Evolutionary conservation across 495 filamentous ascomycete genomes (phyloP), one percentile per base, ranked within the genome.

Genomic region (Aspergillus homomorphus): DNA sequence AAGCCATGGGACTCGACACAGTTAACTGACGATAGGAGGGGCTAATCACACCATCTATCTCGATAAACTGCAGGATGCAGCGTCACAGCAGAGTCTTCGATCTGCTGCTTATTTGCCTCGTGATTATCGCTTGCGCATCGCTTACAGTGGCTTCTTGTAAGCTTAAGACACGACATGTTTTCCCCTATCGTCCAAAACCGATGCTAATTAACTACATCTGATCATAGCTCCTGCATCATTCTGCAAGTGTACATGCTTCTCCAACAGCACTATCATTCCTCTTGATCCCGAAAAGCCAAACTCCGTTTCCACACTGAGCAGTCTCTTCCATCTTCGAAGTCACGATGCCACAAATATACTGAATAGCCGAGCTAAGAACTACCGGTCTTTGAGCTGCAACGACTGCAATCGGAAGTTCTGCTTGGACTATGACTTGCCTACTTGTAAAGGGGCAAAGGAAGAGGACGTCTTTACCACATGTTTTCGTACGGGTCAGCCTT

Each of bases 191-290:
- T 10, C 7, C 33, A 38, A 38, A 38, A 38, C 12, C n/a, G n/a
- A 38, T 38, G 33, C 33, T 38, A 38, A 38, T 12, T 2, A 38
- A 12, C 8, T 38, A 38, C 8, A 2, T 14, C 24, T 53, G 18
- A 18, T 41, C 49, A 2, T 23, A 79, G 76, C 70, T n/a, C 77
- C 90, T 18, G 89, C 89, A 21, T 89, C 90, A 33, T 98, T 96
- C 77, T 98, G 94, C 85, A 98, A 97, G 87, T 98, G 94, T 74
- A 96, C 89, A 56, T 98, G 94, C 77, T 88, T 89, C 78, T 83
- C 84, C 54, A 96, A 97, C 76, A 90, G 85, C 78, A 96, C 89
- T 56, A 91, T 98, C 60, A 96, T 98, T 68, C 69, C 77, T 55
- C 71, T 73, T 46, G 63, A 74, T 42, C 66, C 69, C 23, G 65